Base-by-base conservation (phyloP, 1,284 basidiomycete species). In the Leccinum ponderosum region DNA sequence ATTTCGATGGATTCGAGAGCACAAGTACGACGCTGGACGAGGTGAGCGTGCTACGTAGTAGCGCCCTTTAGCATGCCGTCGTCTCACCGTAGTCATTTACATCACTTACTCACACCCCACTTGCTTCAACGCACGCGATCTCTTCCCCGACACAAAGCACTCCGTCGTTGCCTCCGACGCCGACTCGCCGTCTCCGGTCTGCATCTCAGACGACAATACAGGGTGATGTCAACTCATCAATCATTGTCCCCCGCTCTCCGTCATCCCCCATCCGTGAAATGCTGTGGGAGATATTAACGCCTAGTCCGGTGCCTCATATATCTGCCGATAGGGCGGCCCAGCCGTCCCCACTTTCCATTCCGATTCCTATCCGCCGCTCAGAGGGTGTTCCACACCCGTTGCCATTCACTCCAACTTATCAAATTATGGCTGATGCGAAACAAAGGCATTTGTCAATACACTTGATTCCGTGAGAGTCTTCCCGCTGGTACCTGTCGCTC, bases 51-150 rank as follows among this genome's bases (percentile, higher is more conserved):
- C 4, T 1, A 15, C 8, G 20, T 22, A 22, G 3, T 27, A 12
- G 11, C 11, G 12, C 11, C 47, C 50, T 56, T 11, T 33, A 14
- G 8, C 5, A 53, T n/a, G 39, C 7, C 8, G 5, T 8, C 11
- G 3, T 53, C 58, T 69, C 39, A 61, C 53, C 57, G 53, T 64
- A 82, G 80, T 77, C 79, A 3, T 80, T 80, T 59, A 66, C 75
- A 1, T 68, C 73, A 37, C 75, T 83, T 52, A 74, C 82, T 1
- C 80, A 80, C 64, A 70, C 75, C 12, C 77, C 81, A 1, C 74
- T 83, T 57, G 72, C 77, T 8, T 81, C 83, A 14, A 81, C 81
- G 2, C 82, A 84, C 63, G 77, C 83, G 14, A 62, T 78, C 22
- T 78, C 82, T 31, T 70, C 73, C 27, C 72, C 78, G 6, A 79